Conservation (phyloP, 2,329 filamentous ascomycete species). For the Fusarium sp. region DNA sequence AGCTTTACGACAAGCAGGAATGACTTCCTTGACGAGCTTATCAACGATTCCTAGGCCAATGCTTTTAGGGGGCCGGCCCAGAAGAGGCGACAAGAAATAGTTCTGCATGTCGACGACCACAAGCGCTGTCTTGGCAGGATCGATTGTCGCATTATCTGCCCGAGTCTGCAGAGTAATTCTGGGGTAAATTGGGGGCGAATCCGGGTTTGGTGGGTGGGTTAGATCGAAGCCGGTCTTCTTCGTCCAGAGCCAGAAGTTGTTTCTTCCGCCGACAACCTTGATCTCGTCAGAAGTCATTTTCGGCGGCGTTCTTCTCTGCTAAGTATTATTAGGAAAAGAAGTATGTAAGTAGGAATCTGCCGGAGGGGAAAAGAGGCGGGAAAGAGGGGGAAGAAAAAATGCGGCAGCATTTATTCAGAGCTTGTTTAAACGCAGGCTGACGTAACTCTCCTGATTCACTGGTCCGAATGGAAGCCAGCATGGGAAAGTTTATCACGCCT, state of each 20-base stretch:
- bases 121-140: background rate
- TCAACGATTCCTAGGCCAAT: rapidly evolving
- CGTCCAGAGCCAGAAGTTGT: background rate
- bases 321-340: too few species aligned
- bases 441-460: too few species aligned
- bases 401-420: too few species aligned
- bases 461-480: too few species aligned
- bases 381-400: too few species aligned
- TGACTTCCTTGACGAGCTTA: background rate
- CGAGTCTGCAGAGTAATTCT: background rate
- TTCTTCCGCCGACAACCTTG: background rate
- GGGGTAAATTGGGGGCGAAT: rapidly evolving
- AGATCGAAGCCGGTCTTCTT: background rate
- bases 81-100: background rate
- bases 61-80: rapidly evolving
- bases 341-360: too few species aligned
- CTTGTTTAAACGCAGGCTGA: too few species aligned
- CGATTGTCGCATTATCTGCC: background rate
- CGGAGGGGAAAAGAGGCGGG: too few species aligned
- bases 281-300: too few species aligned
- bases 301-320: too few species aligned
- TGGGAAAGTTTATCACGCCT: too few species aligned
- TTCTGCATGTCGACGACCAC: background rate
- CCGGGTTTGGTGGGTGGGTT: rapidly evolving
- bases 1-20: background rate